Conservation (phyloP, 2,329 filamentous ascomycete species). For the Fusarium coffeatum region DNA sequence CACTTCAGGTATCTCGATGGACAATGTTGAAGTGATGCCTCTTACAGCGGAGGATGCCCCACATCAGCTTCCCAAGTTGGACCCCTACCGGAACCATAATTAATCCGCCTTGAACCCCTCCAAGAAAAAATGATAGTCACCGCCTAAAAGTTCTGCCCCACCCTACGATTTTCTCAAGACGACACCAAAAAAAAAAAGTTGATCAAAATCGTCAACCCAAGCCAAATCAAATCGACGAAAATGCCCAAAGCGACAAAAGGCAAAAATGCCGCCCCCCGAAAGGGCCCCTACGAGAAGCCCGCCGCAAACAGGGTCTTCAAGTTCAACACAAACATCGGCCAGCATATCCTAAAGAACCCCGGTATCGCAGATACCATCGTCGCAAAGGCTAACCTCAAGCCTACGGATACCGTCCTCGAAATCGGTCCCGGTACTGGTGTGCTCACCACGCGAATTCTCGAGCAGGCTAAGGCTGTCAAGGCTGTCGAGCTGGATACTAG, state of each 20-base stretch:
- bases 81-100: not conserved
- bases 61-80: not conserved
- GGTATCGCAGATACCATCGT: slow-evolving; percentile 80
- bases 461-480: slow-evolving; percentile 83
- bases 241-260: slow-evolving; percentile 7
- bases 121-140: slow-evolving; percentile 8
- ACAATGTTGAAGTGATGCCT: not conserved
- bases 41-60: not conserved
- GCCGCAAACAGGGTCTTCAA: slow-evolving; percentile 87
- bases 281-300: slow-evolving; percentile 6
- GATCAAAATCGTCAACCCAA: not conserved
- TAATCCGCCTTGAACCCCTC: not conserved
- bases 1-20: not conserved
- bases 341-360: slow-evolving; percentile 93
- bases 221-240: not conserved
- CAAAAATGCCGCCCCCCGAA: not conserved
- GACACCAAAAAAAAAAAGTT: slow-evolving; percentile 7
- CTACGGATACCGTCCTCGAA: slow-evolving; percentile 90
- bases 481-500: slow-evolving; percentile 94
- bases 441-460: slow-evolving; percentile 87
- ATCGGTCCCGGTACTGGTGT: slow-evolving; percentile 92
- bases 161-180: slow-evolving; percentile 2
- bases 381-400: slow-evolving; percentile 86
- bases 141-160: slow-evolving; percentile 5
- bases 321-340: slow-evolving; percentile 90